A percentile compares a stretch with the other conserved stretches of the same genome.
These are phyloP conservation scores for Candida ponderosae DNA, from an alignment of 805 yeast genomes.

Conservation along the genomic window DNA sequence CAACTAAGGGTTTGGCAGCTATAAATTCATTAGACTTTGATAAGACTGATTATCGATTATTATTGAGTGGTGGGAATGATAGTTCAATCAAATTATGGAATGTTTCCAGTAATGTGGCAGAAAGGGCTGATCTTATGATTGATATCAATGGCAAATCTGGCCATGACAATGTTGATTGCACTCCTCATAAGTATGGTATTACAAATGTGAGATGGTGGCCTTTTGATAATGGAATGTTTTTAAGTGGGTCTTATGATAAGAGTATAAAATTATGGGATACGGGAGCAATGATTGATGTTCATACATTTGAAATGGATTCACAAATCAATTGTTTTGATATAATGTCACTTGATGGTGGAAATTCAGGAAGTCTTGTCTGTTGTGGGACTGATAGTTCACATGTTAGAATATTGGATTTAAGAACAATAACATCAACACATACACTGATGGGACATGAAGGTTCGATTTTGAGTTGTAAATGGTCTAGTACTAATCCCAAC, in stretches of 20 bases:
- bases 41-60: conserved; percentile 29
- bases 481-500: conserved; percentile 63
- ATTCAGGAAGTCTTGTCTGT: conserved; percentile 50
- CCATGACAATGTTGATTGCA: neutral
- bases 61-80: conserved; percentile 71
- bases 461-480: conserved; percentile 50
- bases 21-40: conserved; percentile 60
- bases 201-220: conserved; percentile 86
- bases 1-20: conserved; percentile 19
- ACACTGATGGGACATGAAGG: conserved; percentile 53
- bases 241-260: conserved; percentile 74
- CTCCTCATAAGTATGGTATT: conserved; percentile 63
- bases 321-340: conserved; percentile 65
- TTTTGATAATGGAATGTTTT: conserved; percentile 75
- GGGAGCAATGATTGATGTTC: conserved; percentile 52
- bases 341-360: conserved; percentile 29
- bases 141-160: conserved; percentile 18
- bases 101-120: conserved; percentile 12
- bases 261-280: conserved; percentile 81
- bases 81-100: conserved; percentile 66
- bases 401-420: conserved; percentile 62
- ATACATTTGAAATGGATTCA: conserved; percentile 52
- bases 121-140: conserved; percentile 5
- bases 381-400: conserved; percentile 65
- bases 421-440: conserved; percentile 69